Evolutionary conservation across 805 yeast genomes (phyloP), one percentile per base, ranked within the genome.

Genomic region (Ogataea neopini): DNA sequence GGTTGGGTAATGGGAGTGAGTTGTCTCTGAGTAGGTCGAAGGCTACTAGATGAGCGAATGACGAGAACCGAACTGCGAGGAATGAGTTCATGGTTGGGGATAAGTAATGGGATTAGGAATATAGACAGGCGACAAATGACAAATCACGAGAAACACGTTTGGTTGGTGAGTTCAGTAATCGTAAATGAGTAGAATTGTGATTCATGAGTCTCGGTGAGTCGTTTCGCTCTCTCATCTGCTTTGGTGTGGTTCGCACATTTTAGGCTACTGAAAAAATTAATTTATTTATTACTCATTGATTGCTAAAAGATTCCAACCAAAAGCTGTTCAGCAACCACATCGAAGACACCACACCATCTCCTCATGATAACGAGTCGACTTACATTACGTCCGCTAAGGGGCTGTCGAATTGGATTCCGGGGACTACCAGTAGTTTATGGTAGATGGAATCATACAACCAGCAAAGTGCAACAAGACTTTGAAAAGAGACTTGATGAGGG

Each of bases 11-110:
- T 36, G 48, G 41, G 10, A 52, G 60, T 8, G 62, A 56, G 30
- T 26, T 56, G 32, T 45, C 55, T 1, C 44, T 56, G 43, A 53
- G 58, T 30, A 47, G 59, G 32, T 35, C 60, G 37, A 51, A 54
- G 35, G 49, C 43, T 22, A 15, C 47, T n/a, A 37, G 47, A 23
- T 22, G n/a, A 13, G 18, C 6, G 34, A 19, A 35, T 35, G 26
- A 20, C 22, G 38, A 34, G 9, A n/a, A n/a, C n/a, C 19, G 22
- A n/a, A 22, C 23, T 11, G 29, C 18, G 40, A 25, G 28, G n/a
- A n/a, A n/a, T n/a, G n/a, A 22, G 25, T 5, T 22, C 8, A 22
- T 22, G 25, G 25, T 22, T 22, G 8, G 25, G 25, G 25, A 22
- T 5, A 5, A 22, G 8, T 22, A 22, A n/a, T 8, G 25, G 25